phyloP scores from a whole-genome alignment of 345 rosid genomes.

The Clausena lansium region DNA sequence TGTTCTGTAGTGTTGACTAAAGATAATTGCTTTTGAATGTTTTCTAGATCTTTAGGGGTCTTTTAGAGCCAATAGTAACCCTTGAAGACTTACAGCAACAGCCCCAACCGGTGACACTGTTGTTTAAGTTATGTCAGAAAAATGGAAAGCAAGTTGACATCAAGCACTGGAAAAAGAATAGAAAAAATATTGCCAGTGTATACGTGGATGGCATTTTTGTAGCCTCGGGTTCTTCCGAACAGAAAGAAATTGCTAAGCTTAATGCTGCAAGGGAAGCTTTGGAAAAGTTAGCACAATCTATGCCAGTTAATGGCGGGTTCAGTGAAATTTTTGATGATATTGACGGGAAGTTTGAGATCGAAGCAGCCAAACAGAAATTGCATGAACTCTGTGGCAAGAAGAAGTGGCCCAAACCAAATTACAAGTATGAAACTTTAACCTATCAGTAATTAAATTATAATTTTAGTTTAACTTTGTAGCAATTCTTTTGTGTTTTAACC shows the following conservation, averaged over 20 bases:
- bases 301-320: slow-evolving; percentile 14
- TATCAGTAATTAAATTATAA: neutral
- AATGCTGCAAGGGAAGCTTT: slow-evolving; percentile 63
- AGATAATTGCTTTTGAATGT: neutral
- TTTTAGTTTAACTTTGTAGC: neutral
- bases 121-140: slow-evolving; percentile 63
- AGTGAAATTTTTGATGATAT: slow-evolving; percentile 1
- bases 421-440: slow-evolving; percentile 40
- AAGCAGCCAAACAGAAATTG: slow-evolving; percentile 61
- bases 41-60: slow-evolving; percentile 56
- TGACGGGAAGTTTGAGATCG: slow-evolving; percentile 28
- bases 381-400: slow-evolving; percentile 52
- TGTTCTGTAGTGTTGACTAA: neutral
- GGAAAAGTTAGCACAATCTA: slow-evolving; percentile 31
- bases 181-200: slow-evolving; percentile 40
- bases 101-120: slow-evolving; percentile 69
- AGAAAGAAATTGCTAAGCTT: slow-evolving; percentile 67
- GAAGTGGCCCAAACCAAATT: slow-evolving; percentile 68
- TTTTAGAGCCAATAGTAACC: slow-evolving; percentile 70
- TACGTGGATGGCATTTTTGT: slow-evolving; percentile 48
- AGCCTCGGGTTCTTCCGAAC: slow-evolving; percentile 53
- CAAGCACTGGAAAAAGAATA: slow-evolving; percentile 32
- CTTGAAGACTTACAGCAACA: slow-evolving; percentile 47
- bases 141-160: slow-evolving; percentile 52
- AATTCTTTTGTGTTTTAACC: neutral